A percentile compares a stretch with the other conserved stretches of the same genome.
phyloP scores from a whole-genome alignment of 208 protist species.

The Acanthamoeba lenticulata region DNA sequence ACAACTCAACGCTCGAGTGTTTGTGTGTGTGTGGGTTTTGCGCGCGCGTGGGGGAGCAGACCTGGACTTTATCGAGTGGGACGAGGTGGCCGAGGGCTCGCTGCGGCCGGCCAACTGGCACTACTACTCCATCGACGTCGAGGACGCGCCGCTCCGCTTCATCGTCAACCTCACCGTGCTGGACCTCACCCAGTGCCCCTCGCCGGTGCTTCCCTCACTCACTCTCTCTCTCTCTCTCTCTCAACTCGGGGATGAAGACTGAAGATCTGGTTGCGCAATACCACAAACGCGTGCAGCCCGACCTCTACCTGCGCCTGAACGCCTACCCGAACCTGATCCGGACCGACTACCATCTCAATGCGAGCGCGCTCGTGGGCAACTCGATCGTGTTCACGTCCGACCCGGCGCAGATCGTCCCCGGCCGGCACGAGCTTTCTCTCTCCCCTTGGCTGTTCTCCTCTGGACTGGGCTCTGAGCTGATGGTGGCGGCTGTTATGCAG shows the following conservation, averaged over 20 bases:
- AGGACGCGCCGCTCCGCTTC: not conserved
- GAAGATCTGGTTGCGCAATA: not conserved
- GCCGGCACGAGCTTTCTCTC: not conserved
- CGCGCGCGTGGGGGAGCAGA: not conserved
- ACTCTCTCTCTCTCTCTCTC: not conserved
- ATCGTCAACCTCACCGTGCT: not conserved
- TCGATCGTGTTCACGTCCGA: not conserved
- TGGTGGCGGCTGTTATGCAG: not conserved
- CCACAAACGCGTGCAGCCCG: not conserved
- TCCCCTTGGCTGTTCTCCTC: not conserved
- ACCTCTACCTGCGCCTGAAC: not conserved
- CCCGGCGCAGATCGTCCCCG: not conserved
- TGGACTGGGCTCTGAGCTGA: not conserved
- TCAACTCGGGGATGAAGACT: not conserved
- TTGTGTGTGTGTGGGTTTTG: not conserved
- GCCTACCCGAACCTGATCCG: not conserved
- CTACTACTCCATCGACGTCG: conserved; percentile 18
- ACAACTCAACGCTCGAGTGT: not conserved
- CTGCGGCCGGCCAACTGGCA: not conserved
- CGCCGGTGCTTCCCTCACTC: not conserved
- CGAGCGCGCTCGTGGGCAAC: not conserved
- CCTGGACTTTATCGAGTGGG: not conserved
- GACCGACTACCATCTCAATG: not conserved
- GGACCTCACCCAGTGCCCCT: not conserved
- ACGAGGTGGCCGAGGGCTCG: not conserved